phyloP scores from a whole-genome alignment of 2,329 filamentous ascomycete species.

The Juglanconis sp. region DNA sequence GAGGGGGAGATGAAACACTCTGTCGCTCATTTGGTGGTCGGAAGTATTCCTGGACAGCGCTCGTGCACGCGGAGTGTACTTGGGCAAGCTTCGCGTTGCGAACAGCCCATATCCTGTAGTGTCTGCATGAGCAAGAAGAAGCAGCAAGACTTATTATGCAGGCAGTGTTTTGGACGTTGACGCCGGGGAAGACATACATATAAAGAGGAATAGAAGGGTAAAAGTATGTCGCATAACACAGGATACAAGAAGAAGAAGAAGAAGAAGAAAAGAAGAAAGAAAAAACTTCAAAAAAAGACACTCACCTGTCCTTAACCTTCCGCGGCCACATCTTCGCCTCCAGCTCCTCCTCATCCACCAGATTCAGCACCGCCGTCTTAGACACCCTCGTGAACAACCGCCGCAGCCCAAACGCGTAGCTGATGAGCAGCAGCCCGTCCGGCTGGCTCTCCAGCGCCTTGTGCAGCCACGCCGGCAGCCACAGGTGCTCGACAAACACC shows the following conservation, averaged over 20 bases:
- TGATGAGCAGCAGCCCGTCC: slow-evolving; percentile 48
- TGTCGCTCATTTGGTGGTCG: slow-evolving; percentile 16
- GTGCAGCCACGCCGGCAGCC: slow-evolving; percentile 51
- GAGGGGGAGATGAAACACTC: too few species aligned
- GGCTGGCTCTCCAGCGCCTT: slow-evolving; percentile 45
- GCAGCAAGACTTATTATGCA: too few species aligned
- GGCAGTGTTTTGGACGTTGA: too few species aligned
- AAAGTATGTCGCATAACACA: too few species aligned
- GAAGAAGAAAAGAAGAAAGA: too few species aligned
- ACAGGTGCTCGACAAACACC: slow-evolving; percentile 46
- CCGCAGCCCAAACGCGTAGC: slow-evolving; percentile 49
- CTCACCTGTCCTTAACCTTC: slow-evolving; percentile 35
- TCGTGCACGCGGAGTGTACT: slow-evolving; percentile 43
- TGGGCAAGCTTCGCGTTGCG: slow-evolving; percentile 49
- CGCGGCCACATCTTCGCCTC: slow-evolving; percentile 44
- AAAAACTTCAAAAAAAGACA: too few species aligned
- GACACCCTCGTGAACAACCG: slow-evolving; percentile 48
- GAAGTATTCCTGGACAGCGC: slow-evolving; percentile 45
- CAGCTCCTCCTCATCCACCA: slow-evolving; percentile 41
- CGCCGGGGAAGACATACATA: too few species aligned
- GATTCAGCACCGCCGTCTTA: slow-evolving; percentile 46
- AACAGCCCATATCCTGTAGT: slow-evolving; percentile 42
- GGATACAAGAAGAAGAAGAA: too few species aligned
- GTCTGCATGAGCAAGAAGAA: too few species aligned
- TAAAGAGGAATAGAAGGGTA: too few species aligned